Evolutionary conservation across 73 alveolate species (phyloP).

Genomic region (Breviolum minutum): DNA sequence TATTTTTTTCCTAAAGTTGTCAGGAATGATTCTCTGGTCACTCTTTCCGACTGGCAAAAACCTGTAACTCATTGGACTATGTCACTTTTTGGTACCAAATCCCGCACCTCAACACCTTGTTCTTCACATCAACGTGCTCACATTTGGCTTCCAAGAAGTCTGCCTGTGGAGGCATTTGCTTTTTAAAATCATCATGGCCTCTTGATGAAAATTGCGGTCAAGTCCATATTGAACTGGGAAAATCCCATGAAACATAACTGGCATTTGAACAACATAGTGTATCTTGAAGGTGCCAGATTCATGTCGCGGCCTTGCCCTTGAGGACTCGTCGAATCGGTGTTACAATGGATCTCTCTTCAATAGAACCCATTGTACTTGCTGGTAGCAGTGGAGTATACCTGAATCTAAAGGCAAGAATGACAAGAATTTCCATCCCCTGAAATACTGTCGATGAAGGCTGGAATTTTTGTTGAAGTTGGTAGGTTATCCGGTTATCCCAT

Average conservation of each 20-base stretch:
- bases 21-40: too few relatives aligned
- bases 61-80: too few relatives aligned
- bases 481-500: too few relatives aligned
- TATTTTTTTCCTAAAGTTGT: too few relatives aligned
- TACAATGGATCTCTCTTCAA: slow-evolving; percentile 77
- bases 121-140: slow-evolving; percentile 58
- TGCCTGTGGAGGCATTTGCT: slow-evolving; percentile 3
- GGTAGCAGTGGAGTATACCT: slow-evolving; percentile 90
- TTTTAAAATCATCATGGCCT: neutral
- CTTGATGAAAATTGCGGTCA: neutral
- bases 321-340: slow-evolving; percentile 83
- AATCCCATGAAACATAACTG: neutral
- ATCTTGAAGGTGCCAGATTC: too few relatives aligned
- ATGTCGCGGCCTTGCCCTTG: slow-evolving; percentile 7
- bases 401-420: neutral
- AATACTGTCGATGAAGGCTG: too few relatives aligned
- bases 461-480: too few relatives aligned
- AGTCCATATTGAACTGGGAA: neutral
- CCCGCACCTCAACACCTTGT: slow-evolving; percentile 14
- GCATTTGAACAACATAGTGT: too few relatives aligned
- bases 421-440: too few relatives aligned
- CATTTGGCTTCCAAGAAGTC: slow-evolving; percentile 73
- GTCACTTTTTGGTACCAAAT: neutral
- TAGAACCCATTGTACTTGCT: slow-evolving; percentile 76
- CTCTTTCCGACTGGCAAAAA: too few relatives aligned